Conservation (phyloP, 169 alveolate species). For the Plasmodium gonderi region DNA sequence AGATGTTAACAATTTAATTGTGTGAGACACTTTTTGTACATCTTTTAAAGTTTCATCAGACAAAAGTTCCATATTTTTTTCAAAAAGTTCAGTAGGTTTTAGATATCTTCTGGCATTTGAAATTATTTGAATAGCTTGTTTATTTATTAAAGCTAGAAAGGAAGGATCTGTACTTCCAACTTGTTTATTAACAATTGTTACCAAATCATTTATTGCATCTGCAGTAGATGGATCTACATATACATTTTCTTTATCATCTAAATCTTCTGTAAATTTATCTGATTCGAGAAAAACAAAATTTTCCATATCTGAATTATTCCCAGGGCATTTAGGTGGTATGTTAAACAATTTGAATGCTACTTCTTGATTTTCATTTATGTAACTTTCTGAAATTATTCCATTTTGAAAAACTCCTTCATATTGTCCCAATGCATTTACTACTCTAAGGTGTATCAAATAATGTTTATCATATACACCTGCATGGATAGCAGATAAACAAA, state of each 20-base stretch:
- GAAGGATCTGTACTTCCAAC: constrained; percentile 73
- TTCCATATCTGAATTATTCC: constrained; percentile 11
- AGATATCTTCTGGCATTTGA: constrained; percentile 71
- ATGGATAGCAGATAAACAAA: constrained; percentile 90
- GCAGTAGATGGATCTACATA: constrained; percentile 59
- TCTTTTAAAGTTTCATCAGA: constrained; percentile 73
- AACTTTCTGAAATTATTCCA: constrained; percentile 85
- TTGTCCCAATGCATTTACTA: constrained; percentile 82
- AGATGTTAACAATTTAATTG: constrained; percentile 53
- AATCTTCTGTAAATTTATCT: background rate
- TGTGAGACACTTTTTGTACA: constrained; percentile 59
- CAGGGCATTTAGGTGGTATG: constrained; percentile 79
- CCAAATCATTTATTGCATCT: constrained; percentile 66
- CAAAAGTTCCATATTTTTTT: constrained; percentile 65
- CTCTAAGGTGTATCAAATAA: constrained; percentile 76
- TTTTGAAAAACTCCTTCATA: constrained; percentile 86
- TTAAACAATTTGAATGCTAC: constrained; percentile 80
- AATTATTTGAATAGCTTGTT: constrained; percentile 44
- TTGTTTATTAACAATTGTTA: constrained; percentile 59
- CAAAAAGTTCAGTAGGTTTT: constrained; percentile 66
- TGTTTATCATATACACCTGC: constrained; percentile 85
- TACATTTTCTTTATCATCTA: constrained; percentile 44
- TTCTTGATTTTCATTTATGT: constrained; percentile 76
- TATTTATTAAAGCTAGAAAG: constrained; percentile 64
- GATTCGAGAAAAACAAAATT: constrained; percentile 3